A percentile compares a stretch with the other conserved stretches of the same genome.
Conservation (phyloP, 129 eudicot species). For the Erigeron canadensis region DNA sequence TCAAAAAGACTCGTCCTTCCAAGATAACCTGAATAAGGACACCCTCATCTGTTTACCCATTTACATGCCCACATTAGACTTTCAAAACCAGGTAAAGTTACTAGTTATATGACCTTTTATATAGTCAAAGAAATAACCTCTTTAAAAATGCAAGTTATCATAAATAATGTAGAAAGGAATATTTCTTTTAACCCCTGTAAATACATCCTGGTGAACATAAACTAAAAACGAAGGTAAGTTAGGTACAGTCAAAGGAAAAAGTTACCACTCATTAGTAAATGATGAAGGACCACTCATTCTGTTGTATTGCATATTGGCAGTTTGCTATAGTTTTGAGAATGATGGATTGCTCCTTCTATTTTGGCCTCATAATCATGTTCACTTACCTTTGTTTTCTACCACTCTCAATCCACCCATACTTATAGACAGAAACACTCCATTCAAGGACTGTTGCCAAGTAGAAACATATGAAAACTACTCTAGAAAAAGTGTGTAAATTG, state of each 20-base stretch:
- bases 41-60: too few species aligned
- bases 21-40: too few species aligned
- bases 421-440: slow-evolving; percentile 22
- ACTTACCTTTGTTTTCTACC: slow-evolving; percentile 10
- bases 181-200: background rate
- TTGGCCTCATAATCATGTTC: slow-evolving; percentile 46
- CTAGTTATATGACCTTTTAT: background rate
- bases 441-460: slow-evolving; percentile 21
- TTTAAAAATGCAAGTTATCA: background rate
- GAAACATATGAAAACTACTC: slow-evolving; percentile 26
- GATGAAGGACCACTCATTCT: slow-evolving; percentile 26
- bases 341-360: slow-evolving; percentile 34
- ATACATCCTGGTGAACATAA: background rate
- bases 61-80: slow-evolving; percentile 7
- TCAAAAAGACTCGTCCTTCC: too few species aligned
- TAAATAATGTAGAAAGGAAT: background rate
- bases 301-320: slow-evolving; percentile 20
- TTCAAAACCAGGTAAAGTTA: background rate
- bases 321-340: slow-evolving; percentile 31
- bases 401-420: slow-evolving; percentile 7
- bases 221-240: background rate
- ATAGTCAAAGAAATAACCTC: background rate
- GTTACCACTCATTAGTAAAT: slow-evolving; percentile 27
- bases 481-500: slow-evolving; percentile 5
- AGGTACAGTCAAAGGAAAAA: slow-evolving; percentile 11